A percentile compares a stretch with the other conserved stretches of the same genome.
Evolutionary conservation across 306 rosid genomes (phyloP).

Genomic region (Corylus americana): DNA sequence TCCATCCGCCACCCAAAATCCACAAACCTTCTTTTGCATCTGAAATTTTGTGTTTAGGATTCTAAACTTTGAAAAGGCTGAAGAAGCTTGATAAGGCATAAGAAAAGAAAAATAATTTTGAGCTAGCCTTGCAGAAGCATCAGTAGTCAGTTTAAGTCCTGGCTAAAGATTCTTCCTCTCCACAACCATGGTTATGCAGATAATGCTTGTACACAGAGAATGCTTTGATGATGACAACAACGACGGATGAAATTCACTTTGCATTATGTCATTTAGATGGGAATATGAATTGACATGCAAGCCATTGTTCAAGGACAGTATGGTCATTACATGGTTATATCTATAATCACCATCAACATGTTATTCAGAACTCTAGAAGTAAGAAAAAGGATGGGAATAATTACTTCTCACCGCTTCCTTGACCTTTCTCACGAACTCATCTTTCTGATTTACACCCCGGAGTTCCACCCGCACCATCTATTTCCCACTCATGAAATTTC

Average conservation of each 20-base stretch:
- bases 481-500: constrained; percentile 23
- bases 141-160: background rate
- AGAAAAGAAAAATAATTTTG: background rate
- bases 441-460: constrained; percentile 56
- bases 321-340: constrained; percentile 1
- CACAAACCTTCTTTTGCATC: constrained; percentile 71
- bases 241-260: constrained; percentile 1
- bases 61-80: background rate
- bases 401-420: constrained; percentile 66
- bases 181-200: too few species aligned
- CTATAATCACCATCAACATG: background rate
- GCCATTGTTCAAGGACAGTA: constrained; percentile 17
- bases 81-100: background rate
- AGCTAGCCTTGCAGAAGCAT: background rate
- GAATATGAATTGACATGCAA: constrained; percentile 4
- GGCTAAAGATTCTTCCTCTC: too few species aligned
- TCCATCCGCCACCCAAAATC: constrained; percentile 98
- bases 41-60: constrained; percentile 26
- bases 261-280: constrained; percentile 11
- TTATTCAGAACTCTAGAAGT: constrained; percentile 7
- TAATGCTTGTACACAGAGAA: background rate
- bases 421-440: constrained; percentile 57
- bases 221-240: background rate
- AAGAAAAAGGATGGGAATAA: constrained; percentile 22
- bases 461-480: constrained; percentile 71